phyloP scores from a whole-genome alignment of 164 flowering plant species.

The Dillenia turbinata region DNA sequence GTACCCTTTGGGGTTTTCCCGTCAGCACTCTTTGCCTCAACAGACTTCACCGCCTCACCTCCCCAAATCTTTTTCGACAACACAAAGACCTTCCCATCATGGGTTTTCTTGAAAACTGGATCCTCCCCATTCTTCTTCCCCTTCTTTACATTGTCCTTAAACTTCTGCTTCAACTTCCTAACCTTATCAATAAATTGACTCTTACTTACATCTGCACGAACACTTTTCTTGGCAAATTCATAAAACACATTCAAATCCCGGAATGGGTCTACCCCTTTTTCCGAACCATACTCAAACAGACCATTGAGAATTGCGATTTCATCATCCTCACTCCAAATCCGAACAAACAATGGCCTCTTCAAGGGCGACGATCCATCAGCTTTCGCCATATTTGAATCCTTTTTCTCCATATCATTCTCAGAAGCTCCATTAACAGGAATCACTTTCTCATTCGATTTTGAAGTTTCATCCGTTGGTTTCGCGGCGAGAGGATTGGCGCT shows the following conservation, averaged over 20 bases:
- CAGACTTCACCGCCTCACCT: no score
- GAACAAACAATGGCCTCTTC: conserved; percentile 25
- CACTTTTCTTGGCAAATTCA: conserved; percentile 7
- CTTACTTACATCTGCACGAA: no score
- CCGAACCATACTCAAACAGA: conserved; percentile 15
- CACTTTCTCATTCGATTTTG: conserved; percentile 10
- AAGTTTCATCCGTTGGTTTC: conserved; percentile 26
- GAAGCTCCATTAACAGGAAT: conserved; percentile 11
- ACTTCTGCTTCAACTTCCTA: no score
- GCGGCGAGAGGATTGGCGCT: conserved; percentile 26
- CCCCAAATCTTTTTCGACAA: no score
- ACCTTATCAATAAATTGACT: no score
- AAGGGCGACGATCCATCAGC: conserved; percentile 5
- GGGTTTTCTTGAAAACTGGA: no score
- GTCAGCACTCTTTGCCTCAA: no score
- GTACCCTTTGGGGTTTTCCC: no score
- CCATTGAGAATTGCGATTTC: conserved; percentile 31
- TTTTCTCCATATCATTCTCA: background rate
- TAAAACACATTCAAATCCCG: conserved; percentile 14
- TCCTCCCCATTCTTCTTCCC: no score
- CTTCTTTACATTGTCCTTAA: no score
- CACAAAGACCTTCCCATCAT: no score
- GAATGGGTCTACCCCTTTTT: conserved; percentile 21
- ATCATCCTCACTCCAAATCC: conserved; percentile 29
- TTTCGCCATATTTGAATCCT: conserved; percentile 19